phyloP scores from a whole-genome alignment of 2,329 filamentous ascomycete genomes.

The Penicillium concentricum region DNA sequence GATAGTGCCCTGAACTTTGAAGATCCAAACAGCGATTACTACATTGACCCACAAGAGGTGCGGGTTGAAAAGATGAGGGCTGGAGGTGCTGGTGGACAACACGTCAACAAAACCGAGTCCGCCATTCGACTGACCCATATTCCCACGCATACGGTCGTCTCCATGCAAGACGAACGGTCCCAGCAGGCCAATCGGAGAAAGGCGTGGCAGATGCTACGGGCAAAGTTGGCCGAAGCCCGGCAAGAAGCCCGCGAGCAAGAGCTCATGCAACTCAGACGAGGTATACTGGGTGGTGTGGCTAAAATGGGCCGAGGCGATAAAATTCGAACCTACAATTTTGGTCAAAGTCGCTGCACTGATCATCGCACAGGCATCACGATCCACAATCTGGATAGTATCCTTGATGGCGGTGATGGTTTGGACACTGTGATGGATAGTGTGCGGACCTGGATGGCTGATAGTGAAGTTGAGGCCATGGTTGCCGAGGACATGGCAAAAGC shows the following conservation, averaged over 20 bases:
- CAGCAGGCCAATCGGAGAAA: slow-evolving; percentile 85
- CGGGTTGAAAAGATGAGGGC: slow-evolving; percentile 86
- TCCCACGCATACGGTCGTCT: slow-evolving; percentile 81
- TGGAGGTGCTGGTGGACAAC: slow-evolving; percentile 88
- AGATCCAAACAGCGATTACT: slow-evolving; percentile 88
- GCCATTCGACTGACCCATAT: slow-evolving; percentile 89
- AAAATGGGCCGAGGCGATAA: slow-evolving; percentile 90
- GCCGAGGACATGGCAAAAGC: slow-evolving; percentile 58
- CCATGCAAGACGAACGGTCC: slow-evolving; percentile 89
- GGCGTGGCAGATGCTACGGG: slow-evolving; percentile 82
- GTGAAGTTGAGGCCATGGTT: slow-evolving; percentile 71
- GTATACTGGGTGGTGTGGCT: slow-evolving; percentile 72
- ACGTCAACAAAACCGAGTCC: slow-evolving; percentile 98
- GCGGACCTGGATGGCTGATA: slow-evolving; percentile 69
- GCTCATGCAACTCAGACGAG: slow-evolving; percentile 69
- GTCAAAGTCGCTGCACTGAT: slow-evolving; percentile 79
- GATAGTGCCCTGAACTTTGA: slow-evolving; percentile 63
- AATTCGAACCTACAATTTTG: slow-evolving; percentile 85
- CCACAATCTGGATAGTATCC: slow-evolving; percentile 76
- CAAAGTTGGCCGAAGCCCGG: slow-evolving; percentile 74
- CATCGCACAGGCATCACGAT: slow-evolving; percentile 78
- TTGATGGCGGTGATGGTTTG: slow-evolving; percentile 70
- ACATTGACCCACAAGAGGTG: slow-evolving; percentile 81
- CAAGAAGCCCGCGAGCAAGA: slow-evolving; percentile 83
- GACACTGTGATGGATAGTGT: slow-evolving; percentile 77